These are phyloP conservation scores for Fusarium sp. DNA, from an alignment of 2,329 filamentous ascomycete species.

Conservation along the genomic window DNA sequence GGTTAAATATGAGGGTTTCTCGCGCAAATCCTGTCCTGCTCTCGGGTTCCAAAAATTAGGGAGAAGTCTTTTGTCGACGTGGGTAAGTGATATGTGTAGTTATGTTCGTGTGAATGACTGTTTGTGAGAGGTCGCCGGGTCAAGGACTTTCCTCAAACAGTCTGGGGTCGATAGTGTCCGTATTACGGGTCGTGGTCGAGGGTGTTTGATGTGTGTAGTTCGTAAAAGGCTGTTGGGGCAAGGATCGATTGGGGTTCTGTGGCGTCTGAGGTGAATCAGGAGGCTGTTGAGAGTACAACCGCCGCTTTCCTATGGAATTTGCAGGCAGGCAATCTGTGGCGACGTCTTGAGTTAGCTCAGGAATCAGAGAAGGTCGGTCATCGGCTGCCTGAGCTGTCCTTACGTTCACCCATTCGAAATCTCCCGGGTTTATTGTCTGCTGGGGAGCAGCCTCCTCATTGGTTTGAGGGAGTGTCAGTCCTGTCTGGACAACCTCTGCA, in stretches of 20 bases:
- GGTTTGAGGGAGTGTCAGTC: too few species aligned
- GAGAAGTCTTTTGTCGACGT: neutral
- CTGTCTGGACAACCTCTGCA: neutral
- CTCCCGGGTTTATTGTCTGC: neutral
- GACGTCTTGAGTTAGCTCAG: neutral
- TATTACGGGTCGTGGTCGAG: neutral
- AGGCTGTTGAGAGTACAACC: neutral
- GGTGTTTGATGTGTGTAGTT: neutral
- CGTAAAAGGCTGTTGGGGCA: neutral
- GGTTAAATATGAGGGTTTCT: neutral
- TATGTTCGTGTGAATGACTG: neutral
- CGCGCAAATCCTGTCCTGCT: neutral
- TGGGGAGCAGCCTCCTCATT: neutral
- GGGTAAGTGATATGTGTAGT: neutral
- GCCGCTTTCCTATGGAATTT: neutral
- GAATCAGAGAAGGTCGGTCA: neutral
- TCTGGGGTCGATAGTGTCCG: neutral
- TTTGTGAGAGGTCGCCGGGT: neutral
- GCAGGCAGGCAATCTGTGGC: neutral
- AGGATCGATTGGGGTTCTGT: neutral
- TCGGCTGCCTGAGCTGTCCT: constrained; percentile 1
- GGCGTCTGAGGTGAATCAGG: neutral
- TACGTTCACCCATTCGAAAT: constrained; percentile 7
- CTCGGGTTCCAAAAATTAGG: neutral
- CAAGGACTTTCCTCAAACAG: neutral